phyloP scores from a whole-genome alignment of 2,329 filamentous ascomycete genomes.

The Penicillium sp. region DNA sequence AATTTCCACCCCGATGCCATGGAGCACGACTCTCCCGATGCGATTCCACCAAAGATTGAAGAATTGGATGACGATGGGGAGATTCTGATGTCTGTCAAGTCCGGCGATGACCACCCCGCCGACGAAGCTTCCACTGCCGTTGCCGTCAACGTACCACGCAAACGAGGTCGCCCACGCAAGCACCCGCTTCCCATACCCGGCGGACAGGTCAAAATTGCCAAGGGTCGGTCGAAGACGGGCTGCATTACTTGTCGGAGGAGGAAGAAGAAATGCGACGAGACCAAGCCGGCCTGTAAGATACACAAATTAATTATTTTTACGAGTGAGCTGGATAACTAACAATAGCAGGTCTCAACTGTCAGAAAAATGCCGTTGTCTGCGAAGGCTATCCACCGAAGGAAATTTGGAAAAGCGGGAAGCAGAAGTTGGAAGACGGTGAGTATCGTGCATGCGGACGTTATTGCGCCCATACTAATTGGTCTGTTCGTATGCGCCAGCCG shows the following conservation, averaged over 20 bases:
- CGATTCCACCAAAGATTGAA: constrained; percentile 52
- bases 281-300: constrained; percentile 36
- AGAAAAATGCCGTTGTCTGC: constrained; percentile 89
- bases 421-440: constrained; percentile 64
- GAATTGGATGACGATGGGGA: constrained; percentile 48
- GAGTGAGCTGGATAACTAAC: neutral
- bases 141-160: constrained; percentile 46
- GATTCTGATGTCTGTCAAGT: constrained; percentile 25
- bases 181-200: constrained; percentile 62
- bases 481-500: constrained; percentile 20
- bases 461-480: neutral
- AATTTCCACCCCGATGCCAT: constrained; percentile 10
- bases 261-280: constrained; percentile 58
- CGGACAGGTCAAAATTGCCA: constrained; percentile 65
- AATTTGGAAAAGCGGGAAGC: constrained; percentile 80
- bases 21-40: constrained; percentile 23
- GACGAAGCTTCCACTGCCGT: constrained; percentile 21
- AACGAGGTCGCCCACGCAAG: constrained; percentile 78
- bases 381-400: constrained; percentile 86
- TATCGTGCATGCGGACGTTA: neutral
- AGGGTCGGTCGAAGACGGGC: constrained; percentile 61
- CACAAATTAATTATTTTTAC: constrained; percentile 14
- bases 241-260: constrained; percentile 58
- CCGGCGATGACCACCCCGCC: neutral
- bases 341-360: constrained; percentile 63